phyloP scores from a whole-genome alignment of 1,284 basidiomycete species.

The Tausonia pullulans region DNA sequence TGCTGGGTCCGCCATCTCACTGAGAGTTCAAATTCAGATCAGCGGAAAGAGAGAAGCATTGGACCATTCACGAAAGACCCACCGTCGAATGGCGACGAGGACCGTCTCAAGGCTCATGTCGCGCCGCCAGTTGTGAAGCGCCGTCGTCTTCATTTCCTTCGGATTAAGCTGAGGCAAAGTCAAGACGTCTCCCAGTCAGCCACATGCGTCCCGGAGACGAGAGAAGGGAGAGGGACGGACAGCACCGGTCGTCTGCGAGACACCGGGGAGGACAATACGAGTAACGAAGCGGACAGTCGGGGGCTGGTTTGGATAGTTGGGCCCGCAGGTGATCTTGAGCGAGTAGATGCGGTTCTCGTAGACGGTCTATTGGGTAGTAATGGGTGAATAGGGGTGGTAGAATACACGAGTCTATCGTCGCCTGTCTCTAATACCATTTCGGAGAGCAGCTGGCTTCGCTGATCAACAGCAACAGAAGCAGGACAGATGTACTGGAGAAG shows the following conservation, averaged over 20 bases:
- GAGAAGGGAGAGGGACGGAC: constrained; percentile 25
- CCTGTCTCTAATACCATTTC: no score
- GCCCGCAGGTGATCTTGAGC: constrained; percentile 78
- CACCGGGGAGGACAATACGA: constrained; percentile 91
- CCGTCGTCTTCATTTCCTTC: constrained; percentile 44
- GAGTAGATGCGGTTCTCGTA: constrained; percentile 99
- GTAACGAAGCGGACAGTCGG: constrained; percentile 78
- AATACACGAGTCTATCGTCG: neutral
- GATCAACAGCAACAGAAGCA: no score
- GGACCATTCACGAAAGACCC: constrained; percentile 28
- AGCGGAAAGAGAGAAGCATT: neutral
- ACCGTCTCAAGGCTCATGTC: constrained; percentile 71
- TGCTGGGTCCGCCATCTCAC: constrained; percentile 84
- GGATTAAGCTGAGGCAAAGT: constrained; percentile 48
- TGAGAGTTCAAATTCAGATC: constrained; percentile 29
- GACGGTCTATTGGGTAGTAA: constrained; percentile 64
- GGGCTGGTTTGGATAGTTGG: constrained; percentile 66
- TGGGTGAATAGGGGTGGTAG: neutral
- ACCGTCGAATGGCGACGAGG: constrained; percentile 84
- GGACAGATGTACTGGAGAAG: neutral
- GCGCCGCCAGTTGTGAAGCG: constrained; percentile 62
- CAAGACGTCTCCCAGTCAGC: neutral
- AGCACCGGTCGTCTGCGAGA: constrained; percentile 58
- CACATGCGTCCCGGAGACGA: neutral
- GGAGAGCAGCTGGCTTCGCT: no score